phyloP scores from a whole-genome alignment of 2,329 filamentous ascomycete species.

The Biscogniauxia sp. region DNA sequence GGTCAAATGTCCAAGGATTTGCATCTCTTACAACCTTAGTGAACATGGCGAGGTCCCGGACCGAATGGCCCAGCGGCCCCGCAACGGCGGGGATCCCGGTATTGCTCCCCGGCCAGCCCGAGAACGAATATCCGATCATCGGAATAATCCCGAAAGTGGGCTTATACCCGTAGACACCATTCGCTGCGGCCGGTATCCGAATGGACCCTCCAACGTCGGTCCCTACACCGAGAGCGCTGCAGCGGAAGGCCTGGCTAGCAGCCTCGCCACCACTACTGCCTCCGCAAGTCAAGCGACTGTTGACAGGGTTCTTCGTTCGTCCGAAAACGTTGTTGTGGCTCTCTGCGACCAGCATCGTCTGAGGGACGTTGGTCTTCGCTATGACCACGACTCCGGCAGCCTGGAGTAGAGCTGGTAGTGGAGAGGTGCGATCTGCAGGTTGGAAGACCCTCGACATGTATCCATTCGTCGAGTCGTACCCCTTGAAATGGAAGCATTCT shows the following conservation, averaged over 20 bases:
- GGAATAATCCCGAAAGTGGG: slow-evolving; percentile 31
- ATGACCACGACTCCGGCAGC: slow-evolving; percentile 41
- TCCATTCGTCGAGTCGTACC: slow-evolving; percentile 24
- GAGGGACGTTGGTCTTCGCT: slow-evolving; percentile 52
- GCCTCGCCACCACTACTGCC: slow-evolving; percentile 58
- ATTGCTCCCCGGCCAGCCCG: slow-evolving; percentile 30
- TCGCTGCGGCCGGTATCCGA: slow-evolving; percentile 29
- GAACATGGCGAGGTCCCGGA: slow-evolving; percentile 27
- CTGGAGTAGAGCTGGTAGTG: slow-evolving; percentile 26
- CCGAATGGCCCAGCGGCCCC: slow-evolving; percentile 26
- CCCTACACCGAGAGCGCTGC: slow-evolving; percentile 24
- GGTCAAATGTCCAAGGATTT: slow-evolving; percentile 26
- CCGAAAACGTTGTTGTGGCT: slow-evolving; percentile 62
- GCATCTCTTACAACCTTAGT: slow-evolving; percentile 19
- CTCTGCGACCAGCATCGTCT: slow-evolving; percentile 54
- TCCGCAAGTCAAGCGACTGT: slow-evolving; percentile 56
- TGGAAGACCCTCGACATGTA: slow-evolving; percentile 34
- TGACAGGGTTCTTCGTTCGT: slow-evolving; percentile 60
- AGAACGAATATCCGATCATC: slow-evolving; percentile 32
- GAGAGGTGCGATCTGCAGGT: slow-evolving; percentile 15
- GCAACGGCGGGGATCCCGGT: slow-evolving; percentile 30
- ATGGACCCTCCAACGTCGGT: slow-evolving; percentile 27
- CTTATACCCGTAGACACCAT: slow-evolving; percentile 32
- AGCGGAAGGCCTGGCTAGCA: slow-evolving; percentile 20
- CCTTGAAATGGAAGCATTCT: slow-evolving; percentile 27